A percentile compares a stretch with the other conserved stretches of the same genome.
phyloP scores from a whole-genome alignment of 139 green algal genomes.

The Picocystis salinarum region DNA sequence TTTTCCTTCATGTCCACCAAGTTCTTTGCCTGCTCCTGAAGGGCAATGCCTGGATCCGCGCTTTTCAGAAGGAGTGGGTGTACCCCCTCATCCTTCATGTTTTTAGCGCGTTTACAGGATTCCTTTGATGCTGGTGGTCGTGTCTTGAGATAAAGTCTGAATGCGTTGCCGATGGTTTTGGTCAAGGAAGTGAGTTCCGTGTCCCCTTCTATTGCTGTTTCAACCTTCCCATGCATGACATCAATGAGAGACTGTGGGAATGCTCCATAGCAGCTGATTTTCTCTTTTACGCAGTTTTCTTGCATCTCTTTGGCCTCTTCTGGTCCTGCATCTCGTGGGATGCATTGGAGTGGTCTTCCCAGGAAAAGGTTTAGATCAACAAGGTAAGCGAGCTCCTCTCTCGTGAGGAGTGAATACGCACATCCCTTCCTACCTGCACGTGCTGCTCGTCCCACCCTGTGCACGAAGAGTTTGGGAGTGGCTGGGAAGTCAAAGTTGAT shows the following conservation, averaged over 20 bases:
- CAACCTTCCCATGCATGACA: slow-evolving; percentile 11
- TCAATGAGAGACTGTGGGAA: not conserved
- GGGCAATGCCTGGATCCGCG: slow-evolving; percentile 1
- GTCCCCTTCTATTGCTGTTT: slow-evolving; percentile 6
- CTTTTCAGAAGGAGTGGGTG: slow-evolving; percentile 47
- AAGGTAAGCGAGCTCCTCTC: slow-evolving; percentile 67
- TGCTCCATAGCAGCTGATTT: slow-evolving; percentile 1
- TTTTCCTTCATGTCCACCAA: slow-evolving; percentile 41
- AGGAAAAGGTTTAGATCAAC: slow-evolving; percentile 95
- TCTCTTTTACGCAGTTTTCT: not conserved
- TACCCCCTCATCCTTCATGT: slow-evolving; percentile 32
- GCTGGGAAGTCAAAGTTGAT: slow-evolving; percentile 90
- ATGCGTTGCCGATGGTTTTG: slow-evolving; percentile 42
- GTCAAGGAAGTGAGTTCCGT: slow-evolving; percentile 1
- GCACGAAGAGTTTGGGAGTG: slow-evolving; percentile 88
- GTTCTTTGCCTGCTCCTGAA: slow-evolving; percentile 33
- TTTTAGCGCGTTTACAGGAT: slow-evolving; percentile 36
- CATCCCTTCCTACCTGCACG: slow-evolving; percentile 44
- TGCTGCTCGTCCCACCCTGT: slow-evolving; percentile 56
- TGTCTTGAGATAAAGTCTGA: slow-evolving; percentile 70
- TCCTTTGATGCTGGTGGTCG: slow-evolving; percentile 48
- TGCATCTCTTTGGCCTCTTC: slow-evolving; percentile 22
- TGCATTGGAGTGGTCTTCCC: slow-evolving; percentile 28
- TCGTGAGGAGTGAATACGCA: slow-evolving; percentile 57
- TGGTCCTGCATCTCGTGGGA: not conserved